phyloP scores from a whole-genome alignment of 768 basidiomycete genomes.

The Tylopilus sp. region DNA sequence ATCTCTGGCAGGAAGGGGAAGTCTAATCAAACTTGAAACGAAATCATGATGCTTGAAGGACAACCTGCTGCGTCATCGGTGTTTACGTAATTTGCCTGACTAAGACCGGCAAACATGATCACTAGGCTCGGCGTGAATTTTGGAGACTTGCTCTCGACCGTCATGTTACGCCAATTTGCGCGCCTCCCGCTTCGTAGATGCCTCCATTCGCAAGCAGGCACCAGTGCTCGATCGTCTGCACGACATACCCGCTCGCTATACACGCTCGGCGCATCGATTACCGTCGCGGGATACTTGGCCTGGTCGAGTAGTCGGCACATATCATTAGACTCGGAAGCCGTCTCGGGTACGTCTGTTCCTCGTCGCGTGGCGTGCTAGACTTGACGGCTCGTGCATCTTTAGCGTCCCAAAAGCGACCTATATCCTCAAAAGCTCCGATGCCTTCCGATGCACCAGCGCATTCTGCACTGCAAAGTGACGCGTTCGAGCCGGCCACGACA shows the following conservation, averaged over 20 bases:
- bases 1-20: too few relatives aligned
- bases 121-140: slow-evolving; percentile 22
- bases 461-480: slow-evolving; percentile 8
- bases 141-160: slow-evolving; percentile 7
- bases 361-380: background rate
- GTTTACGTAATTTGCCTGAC: slow-evolving; percentile 25
- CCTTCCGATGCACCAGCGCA: slow-evolving; percentile 21
- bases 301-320: slow-evolving; percentile 46
- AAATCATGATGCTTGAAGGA: too few relatives aligned
- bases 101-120: slow-evolving; percentile 10
- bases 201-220: slow-evolving; percentile 42
- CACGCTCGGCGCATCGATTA: slow-evolving; percentile 43
- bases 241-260: slow-evolving; percentile 30
- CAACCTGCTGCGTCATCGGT: too few relatives aligned
- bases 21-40: too few relatives aligned
- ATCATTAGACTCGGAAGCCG: slow-evolving; percentile 43
- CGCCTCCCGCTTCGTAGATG: slow-evolving; percentile 52
- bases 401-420: slow-evolving; percentile 20
- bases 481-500: slow-evolving; percentile 14
- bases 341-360: slow-evolving; percentile 23
- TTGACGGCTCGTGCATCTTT: background rate
- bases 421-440: slow-evolving; percentile 2
- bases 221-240: slow-evolving; percentile 18
- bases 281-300: slow-evolving; percentile 44
- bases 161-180: slow-evolving; percentile 55